Base-by-base conservation (phyloP, 176 grass and related monocot genomes). In the Pontederia crassipes region DNA sequence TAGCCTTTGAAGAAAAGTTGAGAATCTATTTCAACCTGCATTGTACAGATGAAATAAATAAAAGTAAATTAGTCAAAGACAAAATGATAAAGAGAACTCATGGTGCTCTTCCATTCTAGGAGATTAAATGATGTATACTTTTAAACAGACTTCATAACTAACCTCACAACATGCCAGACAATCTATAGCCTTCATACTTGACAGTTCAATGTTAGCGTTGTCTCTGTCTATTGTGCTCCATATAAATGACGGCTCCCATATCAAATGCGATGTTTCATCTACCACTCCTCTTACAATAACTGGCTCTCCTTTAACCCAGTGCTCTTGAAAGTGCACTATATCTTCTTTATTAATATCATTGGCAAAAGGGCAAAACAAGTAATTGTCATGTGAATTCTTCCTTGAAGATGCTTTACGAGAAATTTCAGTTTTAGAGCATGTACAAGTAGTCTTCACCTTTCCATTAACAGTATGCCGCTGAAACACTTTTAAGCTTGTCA, bases 221-320 rank as follows among this genome's bases (percentile, higher is more conserved):
- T 60, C 24, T 12, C 57, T 63, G 75, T 68, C 55, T 68, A 76
- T 46, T 75, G 77, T 18, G 67, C 74, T 61, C 84, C 89, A 94
- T 81, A 94, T 88, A 26, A 66, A 11, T 51, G 17, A 7, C 64
- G 89, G 89, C 28, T 72, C 48, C 89, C 84, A 94, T 29, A 45
- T 84, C 75, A 94, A 66, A 49, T 17, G 12, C 18, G 77, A 50
- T 68, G 77, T 84, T 79, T 79, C 73, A 8, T 74, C 48, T 7
- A 82, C 69, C 45, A 85, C 78, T 8, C 65, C 78, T 77, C 68
- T 69, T 11, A 88, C 83, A 77, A 94, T 81, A 65, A 94, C 81
- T 52, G 89, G 84, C 45, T 94, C 89, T 55, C 89, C 89, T 55
- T 85, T 88, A 27, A 81, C 54, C 89, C 89, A 94, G 57, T 94